These are phyloP conservation scores for Picea abies DNA, from an alignment of 83 land plant genomes.

Conservation along the genomic window DNA sequence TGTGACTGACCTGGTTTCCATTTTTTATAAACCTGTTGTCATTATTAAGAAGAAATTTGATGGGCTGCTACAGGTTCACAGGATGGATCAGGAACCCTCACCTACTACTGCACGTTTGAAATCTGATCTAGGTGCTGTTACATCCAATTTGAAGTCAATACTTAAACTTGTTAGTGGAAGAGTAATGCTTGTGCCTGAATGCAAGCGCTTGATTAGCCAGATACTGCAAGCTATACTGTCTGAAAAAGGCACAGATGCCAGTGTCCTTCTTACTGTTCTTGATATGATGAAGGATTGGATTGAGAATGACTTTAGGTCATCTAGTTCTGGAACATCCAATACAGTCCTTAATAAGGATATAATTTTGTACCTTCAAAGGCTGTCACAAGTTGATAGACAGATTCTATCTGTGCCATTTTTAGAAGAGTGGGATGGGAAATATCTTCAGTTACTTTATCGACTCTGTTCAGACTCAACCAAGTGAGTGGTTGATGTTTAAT, in stretches of 20 bases:
- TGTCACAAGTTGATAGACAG: constrained; percentile 90
- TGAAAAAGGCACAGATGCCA: constrained; percentile 94
- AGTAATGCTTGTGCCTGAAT: constrained; percentile 76
- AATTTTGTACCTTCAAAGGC: constrained; percentile 77
- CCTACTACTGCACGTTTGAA: constrained; percentile 68
- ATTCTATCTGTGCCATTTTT: constrained; percentile 52
- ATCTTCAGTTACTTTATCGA: constrained; percentile 88
- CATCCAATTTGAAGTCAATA: constrained; percentile 73
- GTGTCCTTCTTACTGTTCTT: constrained; percentile 85
- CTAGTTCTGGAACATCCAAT: constrained; percentile 45
- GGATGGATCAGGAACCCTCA: constrained; percentile 75
- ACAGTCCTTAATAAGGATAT: constrained; percentile 79
- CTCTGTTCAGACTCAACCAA: constrained; percentile 89
- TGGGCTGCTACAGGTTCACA: constrained; percentile 57
- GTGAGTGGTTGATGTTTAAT: constrained; percentile 44
- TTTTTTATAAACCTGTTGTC: background rate
- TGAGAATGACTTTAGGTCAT: constrained; percentile 68
- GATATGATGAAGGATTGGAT: constrained; percentile 90
- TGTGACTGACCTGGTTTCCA: no score
- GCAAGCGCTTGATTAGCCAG: constrained; percentile 75
- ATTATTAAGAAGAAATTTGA: background rate
- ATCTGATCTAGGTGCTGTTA: constrained; percentile 63
- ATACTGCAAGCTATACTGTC: constrained; percentile 70
- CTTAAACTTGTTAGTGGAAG: constrained; percentile 89
- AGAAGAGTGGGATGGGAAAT: constrained; percentile 95